A percentile compares a stretch with the other conserved stretches of the same genome.
phyloP scores from a whole-genome alignment of 2,329 filamentous ascomycete species.

The Verticillium nubilum region DNA sequence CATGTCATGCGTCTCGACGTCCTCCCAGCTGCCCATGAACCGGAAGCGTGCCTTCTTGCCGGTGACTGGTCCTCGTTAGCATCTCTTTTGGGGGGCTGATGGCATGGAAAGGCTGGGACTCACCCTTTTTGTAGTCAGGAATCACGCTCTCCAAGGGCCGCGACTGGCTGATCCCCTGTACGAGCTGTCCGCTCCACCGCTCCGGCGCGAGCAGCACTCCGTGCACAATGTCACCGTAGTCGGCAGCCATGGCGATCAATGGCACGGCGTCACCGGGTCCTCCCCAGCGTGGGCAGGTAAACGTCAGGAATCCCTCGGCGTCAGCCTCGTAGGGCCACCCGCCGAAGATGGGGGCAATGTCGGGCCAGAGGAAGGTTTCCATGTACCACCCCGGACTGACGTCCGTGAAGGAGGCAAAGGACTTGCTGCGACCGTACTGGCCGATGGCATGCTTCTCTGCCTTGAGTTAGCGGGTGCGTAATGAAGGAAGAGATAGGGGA shows the following conservation, averaged over 20 bases:
- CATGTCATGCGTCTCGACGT: slow-evolving; percentile 24
- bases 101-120: not conserved
- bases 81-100: no score
- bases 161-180: slow-evolving; percentile 31
- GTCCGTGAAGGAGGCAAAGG: slow-evolving; percentile 28
- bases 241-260: slow-evolving; percentile 31
- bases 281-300: slow-evolving; percentile 30
- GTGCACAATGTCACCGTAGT: slow-evolving; percentile 40
- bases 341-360: slow-evolving; percentile 20
- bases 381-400: slow-evolving; percentile 35
- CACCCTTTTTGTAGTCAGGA: slow-evolving; percentile 24
- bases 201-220: slow-evolving; percentile 34
- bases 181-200: slow-evolving; percentile 25
- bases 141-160: slow-evolving; percentile 22
- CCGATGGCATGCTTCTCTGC: slow-evolving; percentile 32
- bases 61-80: slow-evolving; percentile 16
- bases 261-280: slow-evolving; percentile 28
- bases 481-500: not conserved
- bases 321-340: slow-evolving; percentile 32
- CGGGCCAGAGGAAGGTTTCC: slow-evolving; percentile 24
- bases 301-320: slow-evolving; percentile 28
- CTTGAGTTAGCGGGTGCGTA: not conserved
- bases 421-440: slow-evolving; percentile 25
- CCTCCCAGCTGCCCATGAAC: slow-evolving; percentile 23
- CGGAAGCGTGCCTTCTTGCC: slow-evolving; percentile 24